Percentiles rank a stretch among this genome's conserved stretches.
Conservation (phyloP, 1,284 basidiomycete species). For the Cystobasidiaceae sp. region DNA sequence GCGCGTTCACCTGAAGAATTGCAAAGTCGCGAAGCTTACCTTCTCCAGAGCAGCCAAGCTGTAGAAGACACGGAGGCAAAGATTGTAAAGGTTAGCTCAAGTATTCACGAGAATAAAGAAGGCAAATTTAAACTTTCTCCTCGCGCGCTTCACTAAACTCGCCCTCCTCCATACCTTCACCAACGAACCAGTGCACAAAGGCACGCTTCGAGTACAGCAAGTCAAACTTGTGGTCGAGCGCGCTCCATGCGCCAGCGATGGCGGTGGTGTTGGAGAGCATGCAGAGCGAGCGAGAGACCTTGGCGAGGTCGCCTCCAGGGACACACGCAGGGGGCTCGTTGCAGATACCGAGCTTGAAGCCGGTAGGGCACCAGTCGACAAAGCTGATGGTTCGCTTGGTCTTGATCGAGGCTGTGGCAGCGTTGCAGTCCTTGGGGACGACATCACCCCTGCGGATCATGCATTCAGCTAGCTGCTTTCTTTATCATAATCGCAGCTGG, state of each 20-base stretch:
- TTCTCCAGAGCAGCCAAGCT: constrained; percentile 44
- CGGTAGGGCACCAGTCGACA: constrained; percentile 96
- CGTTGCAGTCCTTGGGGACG: constrained; percentile 92
- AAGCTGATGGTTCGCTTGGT: constrained; percentile 96
- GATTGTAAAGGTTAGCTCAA: too few species aligned
- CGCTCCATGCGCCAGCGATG: constrained; percentile 89
- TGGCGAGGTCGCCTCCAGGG: constrained; percentile 90
- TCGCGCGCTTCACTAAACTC: constrained; percentile 44
- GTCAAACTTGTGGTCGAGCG: constrained; percentile 98
- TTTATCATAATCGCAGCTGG: not conserved
- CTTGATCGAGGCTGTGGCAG: constrained; percentile 90
- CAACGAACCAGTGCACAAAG: constrained; percentile 44
- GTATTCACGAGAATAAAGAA: too few species aligned
- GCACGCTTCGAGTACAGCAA: constrained; percentile 57
- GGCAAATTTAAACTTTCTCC: too few species aligned
- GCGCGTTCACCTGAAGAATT: not conserved
- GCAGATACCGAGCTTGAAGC: constrained; percentile 63
- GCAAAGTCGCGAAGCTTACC: not conserved
- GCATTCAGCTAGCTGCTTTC: constrained; percentile 43
- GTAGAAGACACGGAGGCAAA: too few species aligned
- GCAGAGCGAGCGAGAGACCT: constrained; percentile 88
- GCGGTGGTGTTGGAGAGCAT: constrained; percentile 95
- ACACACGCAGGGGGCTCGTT: constrained; percentile 66
- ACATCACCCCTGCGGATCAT: constrained; percentile 78
- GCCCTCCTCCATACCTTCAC: constrained; percentile 45